Evolutionary conservation across 2,329 filamentous ascomycete genomes (phyloP), one percentile per base, ranked within the genome.

Genomic region (Daldinia sp.): DNA sequence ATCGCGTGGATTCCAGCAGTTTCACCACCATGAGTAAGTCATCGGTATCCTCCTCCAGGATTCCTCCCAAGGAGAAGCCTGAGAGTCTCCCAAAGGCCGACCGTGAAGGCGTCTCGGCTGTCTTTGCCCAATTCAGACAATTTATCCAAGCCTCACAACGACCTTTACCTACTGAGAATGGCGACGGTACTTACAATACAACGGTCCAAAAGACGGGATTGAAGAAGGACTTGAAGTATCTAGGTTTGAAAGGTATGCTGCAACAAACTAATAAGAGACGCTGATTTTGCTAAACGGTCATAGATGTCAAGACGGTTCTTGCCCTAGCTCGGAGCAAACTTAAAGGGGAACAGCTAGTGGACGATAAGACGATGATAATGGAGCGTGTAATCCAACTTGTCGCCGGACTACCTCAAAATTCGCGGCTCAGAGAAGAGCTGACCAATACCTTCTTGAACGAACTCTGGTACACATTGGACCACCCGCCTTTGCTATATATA

Each of bases 351-450:
- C 82, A 87, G 54, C 82, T 90, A 10, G 79, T 88, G 4, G 90
- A 95, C 74, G 93, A 95, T 81, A 92, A 91, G 80, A 92, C 89
- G 1, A 92, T 93, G 84, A 82, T 93, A 50, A 92, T 93, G 88
- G 92, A 93, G 78, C 84, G 88, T 6, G 85, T 91, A 4, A 93
- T 93, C 67, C 87, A 90, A 81, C 83, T 93, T 15, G 90, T 93
- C 4, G 85, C 89, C 12, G 86, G 86, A 35, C 82, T 93, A 37
- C 90, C 90, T 0, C 80, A 85, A 56, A 82, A 86, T 61, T 93
- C 91, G 1, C 87, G 86, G 73, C 84, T 86, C 28, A 85, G 91
- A 9, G 82, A 85, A 46, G 81, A 89, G 58, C 81, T 94, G 54
- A 93, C 91, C 7, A 89, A 91, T 73, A 79, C 81, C 51, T 91